A percentile compares a stretch with the other conserved stretches of the same genome.
phyloP scores from a whole-genome alignment of 768 basidiomycete genomes.

The Pulveroboletus sp. region DNA sequence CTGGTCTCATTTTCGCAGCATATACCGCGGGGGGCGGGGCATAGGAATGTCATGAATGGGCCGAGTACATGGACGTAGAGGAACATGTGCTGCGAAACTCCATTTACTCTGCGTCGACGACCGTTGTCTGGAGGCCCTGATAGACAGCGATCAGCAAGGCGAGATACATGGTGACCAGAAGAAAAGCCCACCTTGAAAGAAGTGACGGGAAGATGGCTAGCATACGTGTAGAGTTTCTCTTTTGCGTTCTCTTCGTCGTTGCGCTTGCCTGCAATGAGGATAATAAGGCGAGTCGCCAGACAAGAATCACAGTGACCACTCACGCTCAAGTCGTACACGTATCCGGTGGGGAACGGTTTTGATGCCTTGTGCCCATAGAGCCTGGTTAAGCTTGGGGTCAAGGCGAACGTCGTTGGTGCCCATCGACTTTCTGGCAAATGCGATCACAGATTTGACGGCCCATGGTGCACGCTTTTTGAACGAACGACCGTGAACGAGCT shows the following conservation, averaged over 20 bases:
- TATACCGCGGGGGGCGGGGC: slow-evolving; percentile 26
- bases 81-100: slow-evolving; percentile 7
- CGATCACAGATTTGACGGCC: slow-evolving; percentile 91
- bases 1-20: slow-evolving; percentile 21
- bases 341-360: slow-evolving; percentile 91
- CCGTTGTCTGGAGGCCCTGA: slow-evolving; percentile 80
- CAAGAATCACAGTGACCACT: slow-evolving; percentile 27
- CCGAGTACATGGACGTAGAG: slow-evolving; percentile 14
- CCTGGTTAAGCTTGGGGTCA: slow-evolving; percentile 96
- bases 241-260: slow-evolving; percentile 99
- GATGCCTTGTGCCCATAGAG: slow-evolving; percentile 89
- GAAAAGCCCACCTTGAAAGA: slow-evolving; percentile 73
- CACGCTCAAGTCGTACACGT: slow-evolving; percentile 91
- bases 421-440: slow-evolving; percentile 93
- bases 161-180: background rate
- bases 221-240: slow-evolving; percentile 95
- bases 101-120: slow-evolving; percentile 73
- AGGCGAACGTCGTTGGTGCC: slow-evolving; percentile 91
- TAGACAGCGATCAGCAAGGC: slow-evolving; percentile 5
- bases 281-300: slow-evolving; percentile 1
- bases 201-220: slow-evolving; percentile 69
- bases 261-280: slow-evolving; percentile 67
- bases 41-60: slow-evolving; percentile 18
- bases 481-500: slow-evolving; percentile 83
- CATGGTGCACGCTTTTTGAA: slow-evolving; percentile 98